Conservation (phyloP, 2,329 filamentous ascomycete species). For the Beauveria medogensis region DNA sequence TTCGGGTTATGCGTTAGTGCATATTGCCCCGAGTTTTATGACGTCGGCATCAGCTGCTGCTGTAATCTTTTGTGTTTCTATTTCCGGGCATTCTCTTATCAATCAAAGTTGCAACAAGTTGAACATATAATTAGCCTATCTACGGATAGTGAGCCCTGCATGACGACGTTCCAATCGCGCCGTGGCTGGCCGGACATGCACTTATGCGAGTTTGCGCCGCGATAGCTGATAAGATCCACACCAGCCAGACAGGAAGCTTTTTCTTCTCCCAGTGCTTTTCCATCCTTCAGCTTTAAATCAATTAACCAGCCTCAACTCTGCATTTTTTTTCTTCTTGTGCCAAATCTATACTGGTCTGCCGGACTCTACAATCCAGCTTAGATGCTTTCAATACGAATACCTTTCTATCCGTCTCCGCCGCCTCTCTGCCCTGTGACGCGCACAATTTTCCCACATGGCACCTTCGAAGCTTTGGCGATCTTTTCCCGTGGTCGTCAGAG, state of each 20-base stretch:
- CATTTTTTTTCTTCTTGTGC: not conserved
- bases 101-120: not conserved
- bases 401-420: not conserved
- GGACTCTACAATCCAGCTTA: not conserved
- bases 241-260: not conserved
- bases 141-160: not conserved
- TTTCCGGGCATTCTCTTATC: not conserved
- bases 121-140: not conserved
- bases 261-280: not conserved
- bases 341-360: not conserved
- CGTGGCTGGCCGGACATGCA: not conserved
- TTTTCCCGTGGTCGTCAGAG: constrained; percentile 64
- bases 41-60: not conserved
- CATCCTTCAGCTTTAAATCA: not conserved
- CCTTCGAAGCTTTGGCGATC: constrained; percentile 87
- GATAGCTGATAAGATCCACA: constrained; percentile 2
- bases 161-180: not conserved
- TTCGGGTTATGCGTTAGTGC: not conserved
- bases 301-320: not conserved
- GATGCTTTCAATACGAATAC: constrained; percentile 3
- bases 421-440: not conserved
- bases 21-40: not conserved
- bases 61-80: not conserved
- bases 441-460: constrained; percentile 41
- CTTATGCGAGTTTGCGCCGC: constrained; percentile 9